Conservation (phyloP, 805 yeast species). For the Candida bentonensis region DNA sequence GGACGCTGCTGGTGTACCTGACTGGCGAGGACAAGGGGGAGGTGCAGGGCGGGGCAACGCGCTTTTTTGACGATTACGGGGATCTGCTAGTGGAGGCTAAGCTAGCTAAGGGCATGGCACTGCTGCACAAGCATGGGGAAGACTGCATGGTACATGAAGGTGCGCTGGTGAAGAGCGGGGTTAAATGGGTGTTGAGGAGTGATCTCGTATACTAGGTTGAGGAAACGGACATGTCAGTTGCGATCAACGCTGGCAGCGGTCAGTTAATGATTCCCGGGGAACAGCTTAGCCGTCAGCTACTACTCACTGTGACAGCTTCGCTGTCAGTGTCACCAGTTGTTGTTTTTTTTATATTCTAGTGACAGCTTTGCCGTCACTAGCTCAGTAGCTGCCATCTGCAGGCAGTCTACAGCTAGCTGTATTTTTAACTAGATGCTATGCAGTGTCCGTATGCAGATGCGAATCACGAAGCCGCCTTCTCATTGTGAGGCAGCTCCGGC, state of each 20-base stretch:
- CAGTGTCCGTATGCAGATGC: too few species aligned
- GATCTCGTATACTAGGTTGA: constrained; percentile 37
- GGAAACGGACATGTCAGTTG: too few species aligned
- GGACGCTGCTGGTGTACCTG: constrained; percentile 47
- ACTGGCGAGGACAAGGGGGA: constrained; percentile 37
- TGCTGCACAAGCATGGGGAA: constrained; percentile 52
- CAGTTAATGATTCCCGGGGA: too few species aligned
- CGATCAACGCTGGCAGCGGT: too few species aligned
- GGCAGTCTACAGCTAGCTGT: too few species aligned
- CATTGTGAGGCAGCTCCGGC: background rate
- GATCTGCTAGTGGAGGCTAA: constrained; percentile 24
- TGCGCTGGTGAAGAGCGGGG: constrained; percentile 34
- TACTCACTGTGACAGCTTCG: too few species aligned
- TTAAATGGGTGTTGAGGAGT: constrained; percentile 49
- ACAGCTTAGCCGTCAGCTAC: too few species aligned
- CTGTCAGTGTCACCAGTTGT: too few species aligned
- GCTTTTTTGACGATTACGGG: constrained; percentile 27
- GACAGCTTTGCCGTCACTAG: too few species aligned
- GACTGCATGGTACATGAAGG: constrained; percentile 51
- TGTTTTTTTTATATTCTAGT: too few species aligned
- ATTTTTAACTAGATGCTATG: too few species aligned
- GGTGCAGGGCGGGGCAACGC: constrained; percentile 45
- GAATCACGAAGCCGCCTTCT: background rate
- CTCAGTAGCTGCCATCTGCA: too few species aligned
- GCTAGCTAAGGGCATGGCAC: constrained; percentile 41